Evolutionary conservation across 768 basidiomycete species (phyloP), one percentile per base, ranked within the genome.

Genomic region (Pleurotus citrinopileatus): DNA sequence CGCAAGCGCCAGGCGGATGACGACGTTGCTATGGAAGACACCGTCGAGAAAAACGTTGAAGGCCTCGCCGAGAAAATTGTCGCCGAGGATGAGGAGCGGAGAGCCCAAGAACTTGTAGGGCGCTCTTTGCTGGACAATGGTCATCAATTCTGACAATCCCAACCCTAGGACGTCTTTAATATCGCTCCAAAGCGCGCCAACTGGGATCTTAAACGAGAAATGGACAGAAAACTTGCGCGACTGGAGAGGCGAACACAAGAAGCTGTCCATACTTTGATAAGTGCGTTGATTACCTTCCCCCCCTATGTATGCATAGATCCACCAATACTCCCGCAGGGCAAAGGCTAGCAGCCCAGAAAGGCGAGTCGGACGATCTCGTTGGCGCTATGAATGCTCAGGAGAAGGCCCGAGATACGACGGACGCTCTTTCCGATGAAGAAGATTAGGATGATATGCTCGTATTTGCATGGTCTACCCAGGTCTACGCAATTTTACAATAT

Each of bases 171-270:
- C 66, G 77, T 97, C 42, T 91, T 97, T 67, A 98, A 97, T 65
- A 98, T 99, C 61, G 95, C 94, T 20, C 97, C 97, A 3, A 98
- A 95, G 78, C 82, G 94, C 43, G 87, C 92, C 8, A 98, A 96
- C 70, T 96, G 94, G 94, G 94, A 96, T 67, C 75, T 97, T 62
- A 95, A 94, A 68, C 83, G 94, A 54, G 94, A 98, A 62, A 84
- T 95, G 72, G 91, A 95, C 54, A 92, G 89, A 74, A 94, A 91
- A 67, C 69, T 94, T 43, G 80, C 86, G 6, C 94, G 86, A 65
- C 76, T 98, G n/a, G 94, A 97, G 63, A 74, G 91, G 61, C 87
- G 84, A 70, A 97, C 94, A 1, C 91, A 95, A 57, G 91, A 95
- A 68, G 84, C 94, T 4, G 91, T 98, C 57, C 91, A 95, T 63